phyloP scores from a whole-genome alignment of 2,329 filamentous ascomycete species.

The Sordariomycetes sp. region DNA sequence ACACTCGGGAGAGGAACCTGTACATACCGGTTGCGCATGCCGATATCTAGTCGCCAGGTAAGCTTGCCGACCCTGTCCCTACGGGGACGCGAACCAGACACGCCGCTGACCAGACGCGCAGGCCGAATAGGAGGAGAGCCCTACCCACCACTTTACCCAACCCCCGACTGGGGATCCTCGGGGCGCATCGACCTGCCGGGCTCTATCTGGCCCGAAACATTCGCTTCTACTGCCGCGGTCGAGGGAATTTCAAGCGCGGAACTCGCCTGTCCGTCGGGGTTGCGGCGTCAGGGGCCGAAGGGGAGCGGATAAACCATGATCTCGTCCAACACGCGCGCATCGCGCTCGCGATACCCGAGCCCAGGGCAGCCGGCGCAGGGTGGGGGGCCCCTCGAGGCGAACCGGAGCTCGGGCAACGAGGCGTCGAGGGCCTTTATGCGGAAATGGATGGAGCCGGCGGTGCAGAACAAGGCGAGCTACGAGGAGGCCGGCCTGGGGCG shows the following conservation, averaged over 20 bases:
- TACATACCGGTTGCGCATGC: not conserved
- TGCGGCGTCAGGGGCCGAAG: not conserved
- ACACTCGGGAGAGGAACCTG: not conserved
- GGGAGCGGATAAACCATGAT: conserved; percentile 14
- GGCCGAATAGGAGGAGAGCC: not conserved
- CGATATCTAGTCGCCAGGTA: not conserved
- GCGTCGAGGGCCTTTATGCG: conserved; percentile 36
- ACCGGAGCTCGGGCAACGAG: conserved; percentile 19
- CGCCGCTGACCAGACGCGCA: not conserved
- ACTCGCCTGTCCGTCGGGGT: not conserved
- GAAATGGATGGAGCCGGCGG: conserved; percentile 43
- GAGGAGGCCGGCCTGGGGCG: conserved; percentile 64
- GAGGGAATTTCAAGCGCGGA: not conserved
- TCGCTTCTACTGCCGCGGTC: not conserved
- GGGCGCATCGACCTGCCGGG: not conserved
- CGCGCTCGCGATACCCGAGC: conserved; percentile 44
- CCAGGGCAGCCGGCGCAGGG: conserved; percentile 22
- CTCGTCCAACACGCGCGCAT: conserved; percentile 30
- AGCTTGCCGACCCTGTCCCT: not conserved
- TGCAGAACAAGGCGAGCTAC: conserved; percentile 56
- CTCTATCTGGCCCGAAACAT: not conserved
- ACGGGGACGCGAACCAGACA: not conserved
- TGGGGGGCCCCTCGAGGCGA: conserved; percentile 18
- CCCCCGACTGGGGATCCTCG: not conserved
- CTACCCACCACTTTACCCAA: not conserved